phyloP scores from a whole-genome alignment of 2,329 filamentous ascomycete genomes.

The Aspergillus intermedius region DNA sequence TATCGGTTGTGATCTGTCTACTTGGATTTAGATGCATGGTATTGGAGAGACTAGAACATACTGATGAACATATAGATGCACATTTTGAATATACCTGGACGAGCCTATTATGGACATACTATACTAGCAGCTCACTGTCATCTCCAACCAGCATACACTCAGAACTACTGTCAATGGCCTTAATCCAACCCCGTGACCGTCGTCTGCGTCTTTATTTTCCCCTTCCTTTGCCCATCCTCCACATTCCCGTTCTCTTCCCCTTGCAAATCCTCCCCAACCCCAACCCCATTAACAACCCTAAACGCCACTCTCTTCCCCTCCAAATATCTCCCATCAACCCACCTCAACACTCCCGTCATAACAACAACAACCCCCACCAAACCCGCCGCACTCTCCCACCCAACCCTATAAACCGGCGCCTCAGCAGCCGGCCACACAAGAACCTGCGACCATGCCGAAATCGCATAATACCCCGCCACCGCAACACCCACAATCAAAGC shows the following conservation, averaged over 20 bases:
- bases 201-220: background rate
- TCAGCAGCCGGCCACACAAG: conserved; percentile 48
- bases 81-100: no score
- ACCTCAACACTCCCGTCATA: conserved; percentile 41
- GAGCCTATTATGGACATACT: no score
- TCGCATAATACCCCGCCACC: conserved; percentile 46
- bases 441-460: conserved; percentile 48
- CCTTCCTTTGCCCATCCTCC: background rate
- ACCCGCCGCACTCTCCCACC: conserved; percentile 44
- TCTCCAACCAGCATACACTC: no score
- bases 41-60: no score
- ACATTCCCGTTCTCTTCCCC: conserved; percentile 2
- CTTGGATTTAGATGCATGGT: no score
- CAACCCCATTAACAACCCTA: conserved; percentile 5
- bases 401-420: conserved; percentile 45
- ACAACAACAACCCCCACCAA: conserved; percentile 41
- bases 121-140: no score
- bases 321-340: conserved; percentile 41
- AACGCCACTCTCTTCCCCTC: conserved; percentile 17
- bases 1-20: background rate
- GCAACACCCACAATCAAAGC: conserved; percentile 46
- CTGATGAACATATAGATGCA: no score
- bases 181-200: background rate
- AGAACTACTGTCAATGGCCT: no score
- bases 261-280: conserved; percentile 7